Conservation (phyloP, 1,284 basidiomycete genomes). For the Takashimella tepidaria region DNA sequence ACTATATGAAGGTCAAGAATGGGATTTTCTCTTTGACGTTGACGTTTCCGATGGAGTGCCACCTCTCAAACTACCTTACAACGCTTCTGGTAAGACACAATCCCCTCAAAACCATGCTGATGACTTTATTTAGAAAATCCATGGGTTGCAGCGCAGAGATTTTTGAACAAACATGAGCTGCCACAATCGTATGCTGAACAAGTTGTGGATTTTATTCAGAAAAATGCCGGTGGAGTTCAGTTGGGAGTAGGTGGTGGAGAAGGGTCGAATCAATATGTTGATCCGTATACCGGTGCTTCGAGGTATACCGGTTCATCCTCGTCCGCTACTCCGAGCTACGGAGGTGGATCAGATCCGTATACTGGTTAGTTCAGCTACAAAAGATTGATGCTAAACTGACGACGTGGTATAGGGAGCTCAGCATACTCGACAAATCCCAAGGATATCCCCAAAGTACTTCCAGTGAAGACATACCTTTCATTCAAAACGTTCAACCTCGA, state of each 20-base stretch:
- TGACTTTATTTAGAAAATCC: constrained; percentile 68
- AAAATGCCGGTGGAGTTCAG: constrained; percentile 72
- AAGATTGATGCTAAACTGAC: not conserved
- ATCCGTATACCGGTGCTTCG: constrained; percentile 83
- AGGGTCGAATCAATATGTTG: constrained; percentile 60
- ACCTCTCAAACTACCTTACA: constrained; percentile 90
- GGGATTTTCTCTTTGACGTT: constrained; percentile 98
- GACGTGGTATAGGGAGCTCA: constrained; percentile 29
- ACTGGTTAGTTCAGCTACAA: constrained; percentile 5
- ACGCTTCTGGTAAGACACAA: constrained; percentile 73
- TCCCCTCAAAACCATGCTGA: too few species aligned
- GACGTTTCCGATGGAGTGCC: constrained; percentile 91
- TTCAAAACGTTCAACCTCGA: constrained; percentile 86
- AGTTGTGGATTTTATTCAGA: constrained; percentile 89
- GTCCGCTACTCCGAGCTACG: constrained; percentile 13
- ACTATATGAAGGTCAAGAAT: constrained; percentile 85
- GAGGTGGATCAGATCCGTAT: constrained; percentile 8
- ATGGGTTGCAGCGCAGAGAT: constrained; percentile 81
- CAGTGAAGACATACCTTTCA: constrained; percentile 53
- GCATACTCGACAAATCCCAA: constrained; percentile 27
- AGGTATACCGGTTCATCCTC: constrained; percentile 51
- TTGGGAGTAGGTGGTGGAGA: constrained; percentile 52
- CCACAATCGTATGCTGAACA: constrained; percentile 80
- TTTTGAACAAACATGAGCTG: constrained; percentile 78
- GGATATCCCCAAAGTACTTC: constrained; percentile 45